Conservation (phyloP, 1,284 basidiomycete genomes). For the Mycena sp. region DNA sequence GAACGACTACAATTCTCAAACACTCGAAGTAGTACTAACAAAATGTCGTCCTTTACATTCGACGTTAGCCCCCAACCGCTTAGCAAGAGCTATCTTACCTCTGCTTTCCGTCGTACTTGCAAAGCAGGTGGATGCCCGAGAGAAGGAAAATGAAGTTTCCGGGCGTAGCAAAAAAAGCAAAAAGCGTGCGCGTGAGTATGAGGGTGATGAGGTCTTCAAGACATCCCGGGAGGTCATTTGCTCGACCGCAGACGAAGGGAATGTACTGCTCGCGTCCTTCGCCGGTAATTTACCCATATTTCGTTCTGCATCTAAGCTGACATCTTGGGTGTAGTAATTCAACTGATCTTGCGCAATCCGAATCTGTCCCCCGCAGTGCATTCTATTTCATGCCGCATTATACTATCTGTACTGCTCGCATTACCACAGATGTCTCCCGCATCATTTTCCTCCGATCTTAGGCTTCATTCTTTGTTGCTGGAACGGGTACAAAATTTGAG, state of each 20-base stretch:
- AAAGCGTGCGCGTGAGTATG: constrained; percentile 79
- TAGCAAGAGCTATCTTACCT: constrained; percentile 64
- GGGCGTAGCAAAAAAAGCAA: constrained; percentile 64
- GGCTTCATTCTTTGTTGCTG: constrained; percentile 56
- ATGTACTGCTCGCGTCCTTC: constrained; percentile 65
- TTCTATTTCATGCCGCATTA: constrained; percentile 65
- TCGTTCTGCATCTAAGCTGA: background rate
- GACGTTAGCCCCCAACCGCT: constrained; percentile 58
- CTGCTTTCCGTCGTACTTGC: constrained; percentile 60
- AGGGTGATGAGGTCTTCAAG: constrained; percentile 83
- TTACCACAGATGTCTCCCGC: constrained; percentile 65
- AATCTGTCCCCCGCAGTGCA: constrained; percentile 61
- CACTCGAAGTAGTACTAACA: constrained; percentile 54
- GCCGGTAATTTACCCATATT: constrained; percentile 57
- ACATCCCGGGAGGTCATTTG: constrained; percentile 59
- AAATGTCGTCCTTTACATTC: constrained; percentile 59
- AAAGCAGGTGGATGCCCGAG: constrained; percentile 43
- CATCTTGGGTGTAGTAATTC: constrained; percentile 53
- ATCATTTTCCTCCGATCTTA: constrained; percentile 62
- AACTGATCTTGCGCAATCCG: constrained; percentile 55
- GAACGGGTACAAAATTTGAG: constrained; percentile 57
- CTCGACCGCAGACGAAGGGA: constrained; percentile 58
- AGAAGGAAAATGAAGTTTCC: background rate
- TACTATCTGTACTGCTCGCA: constrained; percentile 64
- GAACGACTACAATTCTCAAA: constrained; percentile 55